Percentiles rank a stretch among this genome's conserved stretches.
Evolutionary conservation across 2,329 filamentous ascomycete species (phyloP).

Genomic region (Aspergillus phoenicis): DNA sequence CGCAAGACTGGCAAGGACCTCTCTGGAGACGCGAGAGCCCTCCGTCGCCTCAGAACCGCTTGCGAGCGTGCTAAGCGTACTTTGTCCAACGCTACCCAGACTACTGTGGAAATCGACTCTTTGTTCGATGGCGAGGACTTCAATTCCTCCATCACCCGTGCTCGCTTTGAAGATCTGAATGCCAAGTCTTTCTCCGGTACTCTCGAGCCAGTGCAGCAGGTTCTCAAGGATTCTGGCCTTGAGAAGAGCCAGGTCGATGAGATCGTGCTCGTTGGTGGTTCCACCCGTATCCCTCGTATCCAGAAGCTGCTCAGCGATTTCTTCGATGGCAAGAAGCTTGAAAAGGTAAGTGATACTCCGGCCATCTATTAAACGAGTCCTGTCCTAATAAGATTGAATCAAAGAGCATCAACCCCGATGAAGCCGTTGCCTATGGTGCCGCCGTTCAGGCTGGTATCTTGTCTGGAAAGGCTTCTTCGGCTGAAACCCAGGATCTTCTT

Average conservation of each 20-base stretch:
- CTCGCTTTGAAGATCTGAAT: slow-evolving; percentile 98
- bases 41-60: slow-evolving; percentile 93
- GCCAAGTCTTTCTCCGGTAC: slow-evolving; percentile 92
- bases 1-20: slow-evolving; percentile 80
- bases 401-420: slow-evolving; percentile 94
- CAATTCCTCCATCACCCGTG: slow-evolving; percentile 95
- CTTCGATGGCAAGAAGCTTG: slow-evolving; percentile 99
- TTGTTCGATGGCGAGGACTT: slow-evolving; percentile 98
- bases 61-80: slow-evolving; percentile 99
- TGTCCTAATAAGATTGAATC: background rate
- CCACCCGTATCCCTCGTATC: slow-evolving; percentile 97
- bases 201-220: slow-evolving; percentile 92
- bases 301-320: slow-evolving; percentile 99
- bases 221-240: slow-evolving; percentile 86
- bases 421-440: slow-evolving; percentile 98
- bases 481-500: slow-evolving; percentile 90
- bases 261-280: slow-evolving; percentile 98
- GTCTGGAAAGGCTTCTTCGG: slow-evolving; percentile 94
- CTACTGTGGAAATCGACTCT: slow-evolving; percentile 97
- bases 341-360: slow-evolving; percentile 63
- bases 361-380: background rate
- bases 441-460: slow-evolving; percentile 98
- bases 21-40: slow-evolving; percentile 81
- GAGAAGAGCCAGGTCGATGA: slow-evolving; percentile 94
- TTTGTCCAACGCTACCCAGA: slow-evolving; percentile 94